Percentiles rank a stretch among this genome's conserved stretches.
phyloP scores from a whole-genome alignment of 768 basidiomycete species.

The Strobilomyces echinocephalus region DNA sequence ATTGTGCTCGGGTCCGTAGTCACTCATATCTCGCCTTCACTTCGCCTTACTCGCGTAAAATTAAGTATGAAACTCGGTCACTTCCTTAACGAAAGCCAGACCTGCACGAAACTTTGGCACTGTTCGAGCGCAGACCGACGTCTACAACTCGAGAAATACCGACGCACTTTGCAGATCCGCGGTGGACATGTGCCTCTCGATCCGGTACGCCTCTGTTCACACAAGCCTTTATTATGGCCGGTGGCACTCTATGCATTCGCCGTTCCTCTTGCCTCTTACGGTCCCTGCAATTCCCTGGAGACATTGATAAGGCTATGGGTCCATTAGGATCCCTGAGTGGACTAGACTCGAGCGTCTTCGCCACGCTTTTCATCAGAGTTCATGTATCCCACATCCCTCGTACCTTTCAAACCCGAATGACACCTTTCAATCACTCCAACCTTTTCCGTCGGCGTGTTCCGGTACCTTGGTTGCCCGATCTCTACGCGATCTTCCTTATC shows the following conservation, averaged over 20 bases:
- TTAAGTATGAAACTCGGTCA: neutral
- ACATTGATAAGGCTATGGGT: slow-evolving; percentile 26
- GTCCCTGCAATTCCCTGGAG: slow-evolving; percentile 10
- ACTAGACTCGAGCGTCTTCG: slow-evolving; percentile 20
- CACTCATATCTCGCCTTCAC: neutral
- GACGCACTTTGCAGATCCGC: slow-evolving; percentile 28
- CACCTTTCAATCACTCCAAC: slow-evolving; percentile 4
- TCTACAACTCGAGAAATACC: neutral
- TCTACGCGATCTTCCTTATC: slow-evolving; percentile 8
- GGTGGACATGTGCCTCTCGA: slow-evolving; percentile 13
- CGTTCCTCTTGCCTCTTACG: slow-evolving; percentile 25
- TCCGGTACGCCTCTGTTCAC: slow-evolving; percentile 24
- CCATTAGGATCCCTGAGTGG: slow-evolving; percentile 21
- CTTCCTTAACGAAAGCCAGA: slow-evolving; percentile 3
- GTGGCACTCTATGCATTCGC: slow-evolving; percentile 21
- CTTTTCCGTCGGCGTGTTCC: slow-evolving; percentile 8
- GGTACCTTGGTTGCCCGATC: slow-evolving; percentile 21
- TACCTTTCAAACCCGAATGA: slow-evolving; percentile 17
- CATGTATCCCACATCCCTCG: slow-evolving; percentile 16
- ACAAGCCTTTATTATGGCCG: slow-evolving; percentile 10
- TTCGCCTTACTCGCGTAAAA: neutral
- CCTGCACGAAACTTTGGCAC: slow-evolving; percentile 17
- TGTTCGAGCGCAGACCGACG: slow-evolving; percentile 3
- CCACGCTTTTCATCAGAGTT: slow-evolving; percentile 21
- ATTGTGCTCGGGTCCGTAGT: slow-evolving; percentile 14